Conservation (phyloP, 1,284 basidiomycete species). For the Puccinia triticina region DNA sequence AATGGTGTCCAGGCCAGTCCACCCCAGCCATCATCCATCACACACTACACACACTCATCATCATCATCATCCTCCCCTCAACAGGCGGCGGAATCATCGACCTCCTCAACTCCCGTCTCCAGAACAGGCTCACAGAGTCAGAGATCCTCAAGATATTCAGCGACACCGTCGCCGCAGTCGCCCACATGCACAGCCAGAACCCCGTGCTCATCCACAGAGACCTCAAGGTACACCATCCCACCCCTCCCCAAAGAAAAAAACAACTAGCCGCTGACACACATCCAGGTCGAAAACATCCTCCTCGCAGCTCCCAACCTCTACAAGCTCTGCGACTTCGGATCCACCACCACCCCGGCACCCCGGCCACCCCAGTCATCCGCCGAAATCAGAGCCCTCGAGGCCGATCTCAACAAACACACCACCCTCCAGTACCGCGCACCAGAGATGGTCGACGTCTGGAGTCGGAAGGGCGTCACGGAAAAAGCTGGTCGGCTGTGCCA, state of each 20-base stretch:
- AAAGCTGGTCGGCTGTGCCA: constrained; percentile 68
- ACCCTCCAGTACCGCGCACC: constrained; percentile 95
- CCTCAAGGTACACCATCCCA: constrained; percentile 69
- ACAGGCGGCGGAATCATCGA: constrained; percentile 96
- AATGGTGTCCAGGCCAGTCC: constrained; percentile 74
- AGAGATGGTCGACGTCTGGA: constrained; percentile 93
- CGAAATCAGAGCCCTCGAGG: constrained; percentile 82
- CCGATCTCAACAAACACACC: constrained; percentile 90
- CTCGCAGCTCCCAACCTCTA: constrained; percentile 74
- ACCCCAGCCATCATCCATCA: neutral
- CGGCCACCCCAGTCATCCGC: constrained; percentile 73
- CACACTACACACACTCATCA: neutral
- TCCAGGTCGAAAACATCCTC: constrained; percentile 88
- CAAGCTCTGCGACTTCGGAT: constrained; percentile 98
- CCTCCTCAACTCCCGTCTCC: constrained; percentile 94
- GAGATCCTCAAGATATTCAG: constrained; percentile 95
- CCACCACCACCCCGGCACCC: constrained; percentile 74
- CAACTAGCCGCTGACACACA: neutral
- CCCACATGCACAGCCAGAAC: constrained; percentile 89
- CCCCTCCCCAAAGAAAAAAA: neutral
- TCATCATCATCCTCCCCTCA: neutral
- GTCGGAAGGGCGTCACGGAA: constrained; percentile 80
- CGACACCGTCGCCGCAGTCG: constrained; percentile 75
- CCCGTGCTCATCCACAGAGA: constrained; percentile 92
- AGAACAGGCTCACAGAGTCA: constrained; percentile 87